These are phyloP conservation scores for Grosmannia huntii DNA, from an alignment of 2,329 filamentous ascomycete species.

Conservation along the genomic window DNA sequence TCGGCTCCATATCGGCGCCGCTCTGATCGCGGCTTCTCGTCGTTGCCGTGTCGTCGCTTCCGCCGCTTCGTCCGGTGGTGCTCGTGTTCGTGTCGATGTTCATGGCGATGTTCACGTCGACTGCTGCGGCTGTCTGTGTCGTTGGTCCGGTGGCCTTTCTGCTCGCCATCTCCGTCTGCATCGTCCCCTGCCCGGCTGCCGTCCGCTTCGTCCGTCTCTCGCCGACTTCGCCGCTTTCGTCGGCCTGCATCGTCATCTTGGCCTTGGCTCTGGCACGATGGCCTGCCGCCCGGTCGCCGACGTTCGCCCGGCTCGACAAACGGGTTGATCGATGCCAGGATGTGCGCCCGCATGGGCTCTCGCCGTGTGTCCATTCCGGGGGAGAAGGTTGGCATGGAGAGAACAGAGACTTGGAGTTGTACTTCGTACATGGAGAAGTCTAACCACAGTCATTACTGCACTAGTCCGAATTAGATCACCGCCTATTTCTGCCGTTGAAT, in stretches of 20 bases:
- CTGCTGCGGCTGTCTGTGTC: neutral
- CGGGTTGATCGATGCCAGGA: constrained; percentile 35
- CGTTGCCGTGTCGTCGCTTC: constrained; percentile 10
- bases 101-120: constrained; percentile 7
- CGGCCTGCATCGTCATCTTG: neutral
- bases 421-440: too few relatives aligned
- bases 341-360: constrained; percentile 29
- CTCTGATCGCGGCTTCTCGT: too few relatives aligned
- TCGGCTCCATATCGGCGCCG: too few relatives aligned
- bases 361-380: constrained; percentile 3
- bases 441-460: too few relatives aligned
- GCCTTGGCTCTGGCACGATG: neutral
- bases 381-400: neutral
- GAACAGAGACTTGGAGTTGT: neutral
- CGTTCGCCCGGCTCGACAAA: constrained; percentile 8
- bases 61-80: constrained; percentile 16
- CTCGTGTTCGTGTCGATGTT: constrained; percentile 7
- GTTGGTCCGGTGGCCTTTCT: neutral
- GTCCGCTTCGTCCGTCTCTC: neutral
- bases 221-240: neutral
- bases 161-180: neutral
- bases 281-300: neutral
- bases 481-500: too few relatives aligned
- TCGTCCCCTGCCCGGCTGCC: neutral
- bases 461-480: too few relatives aligned